Conservation (phyloP, 1,284 basidiomycete species). For the Ceratobasidium sp. region DNA sequence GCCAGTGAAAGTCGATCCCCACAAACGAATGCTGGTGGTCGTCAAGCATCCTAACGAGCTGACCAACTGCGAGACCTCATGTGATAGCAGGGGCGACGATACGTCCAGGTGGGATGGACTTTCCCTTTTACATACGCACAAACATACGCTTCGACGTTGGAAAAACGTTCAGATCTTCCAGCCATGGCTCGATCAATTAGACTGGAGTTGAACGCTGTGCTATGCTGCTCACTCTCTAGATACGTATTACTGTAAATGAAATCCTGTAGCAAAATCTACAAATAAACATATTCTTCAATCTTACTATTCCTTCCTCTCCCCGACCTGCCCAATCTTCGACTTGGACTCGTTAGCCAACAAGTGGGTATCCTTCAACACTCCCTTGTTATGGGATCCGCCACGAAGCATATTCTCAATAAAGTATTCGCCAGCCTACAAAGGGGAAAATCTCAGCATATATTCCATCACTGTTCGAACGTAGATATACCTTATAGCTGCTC, state of each 20-base stretch:
- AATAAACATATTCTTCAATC: constrained; percentile 4
- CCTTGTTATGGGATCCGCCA: constrained; percentile 34
- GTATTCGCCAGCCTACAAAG: constrained; percentile 84
- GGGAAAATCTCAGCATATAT: not conserved
- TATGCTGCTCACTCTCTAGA: too few relatives aligned
- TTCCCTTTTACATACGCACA: not conserved
- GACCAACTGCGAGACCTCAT: too few relatives aligned
- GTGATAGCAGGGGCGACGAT: too few relatives aligned
- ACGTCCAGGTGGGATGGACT: too few relatives aligned
- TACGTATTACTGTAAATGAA: too few relatives aligned
- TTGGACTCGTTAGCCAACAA: constrained; percentile 11
- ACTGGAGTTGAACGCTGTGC: too few relatives aligned
- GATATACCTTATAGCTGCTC: constrained; percentile 92
- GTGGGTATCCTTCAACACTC: constrained; percentile 7
- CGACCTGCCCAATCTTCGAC: not conserved
- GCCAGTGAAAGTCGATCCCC: not conserved
- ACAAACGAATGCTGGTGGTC: constrained; percentile 14
- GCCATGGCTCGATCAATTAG: too few relatives aligned
- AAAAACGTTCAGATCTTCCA: too few relatives aligned
- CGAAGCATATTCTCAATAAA: constrained; percentile 91
- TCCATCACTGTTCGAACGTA: not conserved
- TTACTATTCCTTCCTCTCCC: not conserved
- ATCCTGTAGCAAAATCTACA: too few relatives aligned
- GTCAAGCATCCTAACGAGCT: too few relatives aligned
- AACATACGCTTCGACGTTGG: not conserved